Conservation (phyloP, 768 basidiomycete genomes). For the Hortiboletus flavorubellus region DNA sequence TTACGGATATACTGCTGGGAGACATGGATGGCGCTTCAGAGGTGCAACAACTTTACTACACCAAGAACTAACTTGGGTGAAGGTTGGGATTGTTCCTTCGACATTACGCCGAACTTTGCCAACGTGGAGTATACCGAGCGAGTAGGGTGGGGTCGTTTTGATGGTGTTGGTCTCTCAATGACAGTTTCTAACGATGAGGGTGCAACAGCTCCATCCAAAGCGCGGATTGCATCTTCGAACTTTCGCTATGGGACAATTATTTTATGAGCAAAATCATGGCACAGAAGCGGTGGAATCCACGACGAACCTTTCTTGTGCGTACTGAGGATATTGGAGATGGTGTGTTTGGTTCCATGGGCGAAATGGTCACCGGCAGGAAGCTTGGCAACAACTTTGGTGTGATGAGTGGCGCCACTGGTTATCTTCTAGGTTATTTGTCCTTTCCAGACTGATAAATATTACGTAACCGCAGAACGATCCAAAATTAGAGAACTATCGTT, state of each 20-base stretch:
- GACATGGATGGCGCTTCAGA: conserved; percentile 1
- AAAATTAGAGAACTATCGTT: no score
- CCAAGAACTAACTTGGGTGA: conserved; percentile 19
- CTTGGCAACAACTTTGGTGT: not conserved
- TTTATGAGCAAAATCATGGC: not conserved
- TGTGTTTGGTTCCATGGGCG: conserved; percentile 14
- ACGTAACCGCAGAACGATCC: no score
- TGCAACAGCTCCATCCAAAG: conserved; percentile 61
- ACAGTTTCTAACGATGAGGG: conserved; percentile 29
- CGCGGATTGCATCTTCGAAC: conserved; percentile 76
- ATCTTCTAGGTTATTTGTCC: no score
- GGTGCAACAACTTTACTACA: not conserved
- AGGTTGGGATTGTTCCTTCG: conserved; percentile 42
- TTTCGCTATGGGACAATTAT: conserved; percentile 51
- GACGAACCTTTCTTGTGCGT: conserved; percentile 43
- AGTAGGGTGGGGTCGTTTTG: conserved; percentile 52
- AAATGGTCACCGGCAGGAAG: not conserved
- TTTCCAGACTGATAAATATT: no score
- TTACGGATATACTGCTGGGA: conserved; percentile 6
- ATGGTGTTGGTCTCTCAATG: conserved; percentile 35
- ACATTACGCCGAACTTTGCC: conserved; percentile 70
- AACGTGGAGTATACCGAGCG: conserved; percentile 75
- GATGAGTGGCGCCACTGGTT: not conserved
- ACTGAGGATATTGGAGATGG: conserved; percentile 21
- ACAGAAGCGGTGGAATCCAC: not conserved